A percentile compares a stretch with the other conserved stretches of the same genome.
Evolutionary conservation across 371 early-diverging fungal species (phyloP).

Genomic region (Blastocladiella emersonii): DNA sequence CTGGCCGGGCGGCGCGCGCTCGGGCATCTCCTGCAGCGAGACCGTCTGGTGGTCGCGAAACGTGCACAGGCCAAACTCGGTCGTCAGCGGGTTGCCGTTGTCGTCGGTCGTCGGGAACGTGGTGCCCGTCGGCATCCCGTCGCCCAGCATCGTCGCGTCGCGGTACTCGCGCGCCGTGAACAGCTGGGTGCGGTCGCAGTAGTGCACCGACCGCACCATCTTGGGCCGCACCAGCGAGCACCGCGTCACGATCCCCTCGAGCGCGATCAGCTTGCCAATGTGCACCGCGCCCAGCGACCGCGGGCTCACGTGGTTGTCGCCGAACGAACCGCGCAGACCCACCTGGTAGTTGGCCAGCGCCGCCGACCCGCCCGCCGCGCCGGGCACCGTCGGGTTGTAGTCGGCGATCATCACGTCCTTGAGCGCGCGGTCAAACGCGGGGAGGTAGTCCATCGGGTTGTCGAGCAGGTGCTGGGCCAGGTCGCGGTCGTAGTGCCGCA

Average conservation of each 20-base stretch:
- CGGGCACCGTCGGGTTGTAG: conserved; percentile 17
- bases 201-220: conserved; percentile 87
- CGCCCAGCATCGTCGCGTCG: conserved; percentile 56
- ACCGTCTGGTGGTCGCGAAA: conserved; percentile 97
- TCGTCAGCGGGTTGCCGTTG: conserved; percentile 83
- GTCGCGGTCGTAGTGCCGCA: conserved; percentile 58
- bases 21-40: conserved; percentile 96
- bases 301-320: conserved; percentile 78
- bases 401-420: conserved; percentile 35
- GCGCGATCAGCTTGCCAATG: conserved; percentile 80
- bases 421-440: conserved; percentile 70
- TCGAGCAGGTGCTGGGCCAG: conserved; percentile 51
- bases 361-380: conserved; percentile 9
- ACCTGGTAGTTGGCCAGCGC: conserved; percentile 40
- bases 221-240: conserved; percentile 98
- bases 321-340: conserved; percentile 91
- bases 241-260: conserved; percentile 98
- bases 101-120: conserved; percentile 59
- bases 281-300: conserved; percentile 70
- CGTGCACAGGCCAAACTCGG: conserved; percentile 86
- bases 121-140: conserved; percentile 55
- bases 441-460: conserved; percentile 68
- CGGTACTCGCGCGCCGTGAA: conserved; percentile 83
- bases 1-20: conserved; percentile 92
- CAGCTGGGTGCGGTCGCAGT: conserved; percentile 61